These are phyloP conservation scores for Saccharomycopsis vini DNA, from an alignment of 805 yeast genomes.

Conservation along the genomic window DNA sequence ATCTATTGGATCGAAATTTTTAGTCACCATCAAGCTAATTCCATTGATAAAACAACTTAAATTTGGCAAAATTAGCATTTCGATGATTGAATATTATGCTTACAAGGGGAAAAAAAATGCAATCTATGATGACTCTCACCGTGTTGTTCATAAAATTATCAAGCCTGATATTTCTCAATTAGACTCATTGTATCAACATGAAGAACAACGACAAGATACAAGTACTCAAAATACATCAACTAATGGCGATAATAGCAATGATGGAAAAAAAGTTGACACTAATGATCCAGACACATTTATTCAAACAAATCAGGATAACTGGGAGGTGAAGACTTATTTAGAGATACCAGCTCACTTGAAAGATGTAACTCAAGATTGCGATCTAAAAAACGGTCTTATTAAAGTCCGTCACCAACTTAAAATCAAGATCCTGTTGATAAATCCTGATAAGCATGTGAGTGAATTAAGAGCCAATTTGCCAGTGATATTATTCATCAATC, in stretches of 20 bases:
- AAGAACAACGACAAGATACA: conserved; percentile 37
- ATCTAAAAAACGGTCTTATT: conserved; percentile 46
- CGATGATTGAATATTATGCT: conserved; percentile 55
- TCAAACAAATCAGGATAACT: conserved; percentile 40
- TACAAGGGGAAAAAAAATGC: conserved; percentile 17
- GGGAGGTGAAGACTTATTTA: conserved; percentile 61
- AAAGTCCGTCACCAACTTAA: conserved; percentile 86
- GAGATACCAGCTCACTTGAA: conserved; percentile 64
- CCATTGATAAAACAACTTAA: conserved; percentile 75
- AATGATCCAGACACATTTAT: conserved; percentile 4
- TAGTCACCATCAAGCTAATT: conserved; percentile 58
- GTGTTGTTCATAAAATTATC: conserved; percentile 1
- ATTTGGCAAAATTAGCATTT: conserved; percentile 60
- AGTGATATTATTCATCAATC: conserved; percentile 61
- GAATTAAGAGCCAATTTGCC: conserved; percentile 89
- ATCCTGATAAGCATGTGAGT: conserved; percentile 76
- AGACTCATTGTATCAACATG: too few relatives aligned
- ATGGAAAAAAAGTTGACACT: background rate
- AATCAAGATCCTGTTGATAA: conserved; percentile 64
- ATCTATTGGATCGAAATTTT: conserved; percentile 75
- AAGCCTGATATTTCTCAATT: conserved; percentile 29
- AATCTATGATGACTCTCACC: conserved; percentile 8
- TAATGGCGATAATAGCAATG: background rate
- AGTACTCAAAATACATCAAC: conserved; percentile 33
- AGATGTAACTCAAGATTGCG: conserved; percentile 81